Evolutionary conservation across 176 grass and related monocot species (phyloP).

Genomic region (Dendrocalamus sinicus): DNA sequence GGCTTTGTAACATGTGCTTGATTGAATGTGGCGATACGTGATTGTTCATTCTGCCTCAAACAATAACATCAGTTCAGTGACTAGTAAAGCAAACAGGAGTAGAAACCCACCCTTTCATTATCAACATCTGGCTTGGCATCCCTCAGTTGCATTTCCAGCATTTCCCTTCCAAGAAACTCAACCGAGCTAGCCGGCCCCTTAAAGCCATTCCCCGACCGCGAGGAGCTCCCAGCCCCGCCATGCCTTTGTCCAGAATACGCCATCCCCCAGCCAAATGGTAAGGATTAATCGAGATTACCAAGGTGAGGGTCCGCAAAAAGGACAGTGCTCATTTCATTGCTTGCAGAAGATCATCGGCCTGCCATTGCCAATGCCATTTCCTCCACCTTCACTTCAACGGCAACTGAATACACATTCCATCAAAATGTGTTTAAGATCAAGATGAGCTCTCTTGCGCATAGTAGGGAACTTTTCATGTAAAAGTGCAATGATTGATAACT

Average conservation of each 20-base stretch:
- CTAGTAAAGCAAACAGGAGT: conserved; percentile 27
- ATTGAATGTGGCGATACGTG: background rate
- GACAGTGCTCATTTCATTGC: conserved; percentile 1
- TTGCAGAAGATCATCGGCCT: conserved; percentile 35
- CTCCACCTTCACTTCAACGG: conserved; percentile 1
- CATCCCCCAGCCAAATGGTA: conserved; percentile 39
- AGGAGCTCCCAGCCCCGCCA: conserved; percentile 64
- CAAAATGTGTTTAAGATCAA: background rate
- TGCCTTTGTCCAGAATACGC: conserved; percentile 63
- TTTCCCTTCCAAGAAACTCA: conserved; percentile 83
- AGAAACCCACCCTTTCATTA: conserved; percentile 68
- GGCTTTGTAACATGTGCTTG: background rate
- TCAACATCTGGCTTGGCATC: conserved; percentile 65
- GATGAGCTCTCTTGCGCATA: background rate
- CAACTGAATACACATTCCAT: conserved; percentile 3
- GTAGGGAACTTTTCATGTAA: background rate
- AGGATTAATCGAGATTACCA: conserved; percentile 11
- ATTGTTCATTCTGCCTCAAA: conserved; percentile 5
- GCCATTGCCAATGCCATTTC: conserved; percentile 3
- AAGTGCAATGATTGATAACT: background rate
- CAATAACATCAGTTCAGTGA: conserved; percentile 1
- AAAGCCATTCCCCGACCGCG: conserved; percentile 49
- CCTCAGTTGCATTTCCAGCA: conserved; percentile 76
- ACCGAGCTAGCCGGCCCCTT: conserved; percentile 68
- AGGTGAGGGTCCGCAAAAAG: conserved; percentile 17